Conservation (phyloP, 192 early-diverging fungal species). For the Coemansia sp. region DNA sequence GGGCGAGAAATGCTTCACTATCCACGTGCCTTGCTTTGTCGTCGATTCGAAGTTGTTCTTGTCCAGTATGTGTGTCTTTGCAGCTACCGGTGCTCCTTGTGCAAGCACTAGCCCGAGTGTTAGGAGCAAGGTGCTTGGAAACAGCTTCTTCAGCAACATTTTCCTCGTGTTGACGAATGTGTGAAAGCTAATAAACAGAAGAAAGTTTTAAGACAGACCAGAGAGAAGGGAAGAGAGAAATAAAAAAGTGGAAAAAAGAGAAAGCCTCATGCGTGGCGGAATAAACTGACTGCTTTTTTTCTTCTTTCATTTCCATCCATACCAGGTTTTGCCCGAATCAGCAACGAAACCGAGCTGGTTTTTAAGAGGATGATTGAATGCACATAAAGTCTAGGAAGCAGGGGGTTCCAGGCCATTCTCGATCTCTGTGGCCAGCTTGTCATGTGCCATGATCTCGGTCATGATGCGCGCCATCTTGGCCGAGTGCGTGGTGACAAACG, state of each 20-base stretch:
- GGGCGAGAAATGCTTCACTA: conserved; percentile 87
- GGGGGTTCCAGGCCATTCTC: neutral
- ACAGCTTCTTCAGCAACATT: conserved; percentile 26
- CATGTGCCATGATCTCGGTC: conserved; percentile 20
- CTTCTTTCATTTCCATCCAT: too few species aligned
- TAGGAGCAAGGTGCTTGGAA: conserved; percentile 16
- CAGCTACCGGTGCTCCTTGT: conserved; percentile 40
- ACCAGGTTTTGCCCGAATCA: too few species aligned
- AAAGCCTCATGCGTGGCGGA: neutral
- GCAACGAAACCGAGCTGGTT: too few species aligned
- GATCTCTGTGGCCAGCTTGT: conserved; percentile 29
- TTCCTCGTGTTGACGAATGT: neutral
- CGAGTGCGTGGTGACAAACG: conserved; percentile 66
- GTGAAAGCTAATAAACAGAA: neutral
- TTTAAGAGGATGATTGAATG: too few species aligned
- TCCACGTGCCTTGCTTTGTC: conserved; percentile 66
- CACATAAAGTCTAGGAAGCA: too few species aligned
- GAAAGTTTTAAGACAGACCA: neutral
- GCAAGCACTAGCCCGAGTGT: conserved; percentile 17
- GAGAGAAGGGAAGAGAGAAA: conserved; percentile 7
- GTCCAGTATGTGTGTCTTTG: conserved; percentile 47
- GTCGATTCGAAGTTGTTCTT: conserved; percentile 46
- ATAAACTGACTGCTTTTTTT: too few species aligned
- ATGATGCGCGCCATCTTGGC: conserved; percentile 38
- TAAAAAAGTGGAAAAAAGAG: neutral